Evolutionary conservation across 176 grass and related monocot species (phyloP).

Genomic region (Pharus latifolius): DNA sequence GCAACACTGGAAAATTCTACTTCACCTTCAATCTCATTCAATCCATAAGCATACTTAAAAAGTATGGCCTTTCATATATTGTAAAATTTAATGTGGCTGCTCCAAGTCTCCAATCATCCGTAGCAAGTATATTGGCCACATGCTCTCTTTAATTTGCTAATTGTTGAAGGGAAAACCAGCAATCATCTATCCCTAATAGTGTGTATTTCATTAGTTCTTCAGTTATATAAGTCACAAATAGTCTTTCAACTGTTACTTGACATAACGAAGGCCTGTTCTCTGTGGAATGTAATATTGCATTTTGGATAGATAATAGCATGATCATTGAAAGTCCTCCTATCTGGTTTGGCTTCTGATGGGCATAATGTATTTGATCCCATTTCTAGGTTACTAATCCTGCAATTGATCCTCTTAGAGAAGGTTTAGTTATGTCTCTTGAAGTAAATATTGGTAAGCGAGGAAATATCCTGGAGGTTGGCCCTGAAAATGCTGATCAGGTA

Average conservation of each 20-base stretch:
- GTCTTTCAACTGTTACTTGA: neutral
- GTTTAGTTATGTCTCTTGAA: constrained; percentile 99
- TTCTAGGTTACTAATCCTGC: constrained; percentile 98
- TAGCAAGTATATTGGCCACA: neutral
- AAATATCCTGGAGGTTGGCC: constrained; percentile 91
- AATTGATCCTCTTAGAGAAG: constrained; percentile 97
- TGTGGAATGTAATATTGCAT: neutral
- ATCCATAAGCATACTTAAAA: neutral
- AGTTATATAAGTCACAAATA: neutral
- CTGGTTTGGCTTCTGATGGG: constrained; percentile 3
- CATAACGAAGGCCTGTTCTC: neutral
- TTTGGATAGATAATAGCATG: neutral
- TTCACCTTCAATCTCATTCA: neutral
- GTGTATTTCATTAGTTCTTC: neutral
- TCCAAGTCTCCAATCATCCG: neutral
- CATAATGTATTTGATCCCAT: neutral
- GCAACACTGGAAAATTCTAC: neutral
- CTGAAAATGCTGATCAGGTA: constrained; percentile 95
- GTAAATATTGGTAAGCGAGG: constrained; percentile 94
- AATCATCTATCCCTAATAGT: neutral
- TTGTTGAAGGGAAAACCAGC: neutral
- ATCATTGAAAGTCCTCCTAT: neutral
- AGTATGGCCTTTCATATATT: neutral
- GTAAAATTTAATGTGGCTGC: neutral
- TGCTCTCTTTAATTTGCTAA: neutral